Conservation (phyloP, 1,139 yeast genomes). For the Pneumocystis oryctolagi region DNA sequence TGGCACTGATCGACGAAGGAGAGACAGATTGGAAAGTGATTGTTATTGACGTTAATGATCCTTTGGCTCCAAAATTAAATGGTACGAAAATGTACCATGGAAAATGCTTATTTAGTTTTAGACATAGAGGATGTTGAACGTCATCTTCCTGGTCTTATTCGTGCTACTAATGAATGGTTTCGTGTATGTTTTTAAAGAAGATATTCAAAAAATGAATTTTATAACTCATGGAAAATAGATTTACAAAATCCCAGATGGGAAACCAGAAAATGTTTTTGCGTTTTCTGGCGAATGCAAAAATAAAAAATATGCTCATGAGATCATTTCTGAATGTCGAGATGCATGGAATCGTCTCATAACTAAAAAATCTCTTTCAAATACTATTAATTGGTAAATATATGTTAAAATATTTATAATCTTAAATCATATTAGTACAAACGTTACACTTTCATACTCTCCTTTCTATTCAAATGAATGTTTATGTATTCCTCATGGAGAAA, state of each 20-base stretch:
- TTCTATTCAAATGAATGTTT: not conserved
- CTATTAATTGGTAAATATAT: not conserved
- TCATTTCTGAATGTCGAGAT: constrained; percentile 58
- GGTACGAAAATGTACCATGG: not conserved
- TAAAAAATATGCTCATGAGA: constrained; percentile 52
- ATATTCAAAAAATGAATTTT: not conserved
- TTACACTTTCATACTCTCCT: not conserved
- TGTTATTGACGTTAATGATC: constrained; percentile 70
- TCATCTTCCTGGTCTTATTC: constrained; percentile 70
- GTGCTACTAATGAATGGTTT: constrained; percentile 85
- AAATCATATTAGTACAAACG: not conserved
- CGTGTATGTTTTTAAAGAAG: constrained; percentile 45
- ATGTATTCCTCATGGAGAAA: not conserved
- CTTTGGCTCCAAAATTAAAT: constrained; percentile 57
- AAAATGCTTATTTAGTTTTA: not conserved
- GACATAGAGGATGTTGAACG: constrained; percentile 71
- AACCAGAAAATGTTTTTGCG: constrained; percentile 74
- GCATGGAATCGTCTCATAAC: constrained; percentile 61
- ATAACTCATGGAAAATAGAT: constrained; percentile 23
- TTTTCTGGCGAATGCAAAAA: constrained; percentile 67
- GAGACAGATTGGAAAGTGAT: constrained; percentile 96
- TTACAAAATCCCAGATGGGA: constrained; percentile 90
- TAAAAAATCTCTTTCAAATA: constrained; percentile 33
- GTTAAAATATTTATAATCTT: not conserved
- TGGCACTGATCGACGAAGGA: constrained; percentile 92